These are phyloP conservation scores for Colletotrichum salicis DNA, from an alignment of 2,329 filamentous ascomycete species.

Conservation along the genomic window DNA sequence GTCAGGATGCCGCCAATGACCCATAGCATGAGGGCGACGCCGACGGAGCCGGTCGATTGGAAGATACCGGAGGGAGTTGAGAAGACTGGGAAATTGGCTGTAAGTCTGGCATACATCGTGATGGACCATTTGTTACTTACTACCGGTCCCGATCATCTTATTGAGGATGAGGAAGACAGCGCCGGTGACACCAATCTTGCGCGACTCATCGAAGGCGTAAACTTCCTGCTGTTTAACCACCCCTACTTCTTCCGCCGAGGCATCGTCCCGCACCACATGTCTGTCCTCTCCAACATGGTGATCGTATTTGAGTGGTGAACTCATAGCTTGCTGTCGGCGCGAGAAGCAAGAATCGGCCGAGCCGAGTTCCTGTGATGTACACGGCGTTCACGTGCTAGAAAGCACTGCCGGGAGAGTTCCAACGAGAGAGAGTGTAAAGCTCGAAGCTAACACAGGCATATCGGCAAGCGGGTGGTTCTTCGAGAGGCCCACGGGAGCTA, in stretches of 20 bases:
- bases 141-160: constrained; percentile 69
- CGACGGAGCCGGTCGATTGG: constrained; percentile 62
- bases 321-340: constrained; percentile 1
- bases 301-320: constrained; percentile 19
- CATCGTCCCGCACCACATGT: background rate
- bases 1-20: constrained; percentile 58
- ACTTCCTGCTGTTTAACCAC: constrained; percentile 41
- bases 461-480: background rate
- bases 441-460: background rate
- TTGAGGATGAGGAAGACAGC: constrained; percentile 66
- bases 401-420: background rate
- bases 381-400: background rate
- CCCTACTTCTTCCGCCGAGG: background rate
- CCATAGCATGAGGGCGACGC: constrained; percentile 51
- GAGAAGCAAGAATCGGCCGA: background rate
- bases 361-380: background rate
- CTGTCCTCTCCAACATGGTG: constrained; percentile 15
- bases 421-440: background rate
- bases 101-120: constrained; percentile 13
- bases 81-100: constrained; percentile 52
- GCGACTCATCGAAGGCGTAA: constrained; percentile 51
- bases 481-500: background rate
- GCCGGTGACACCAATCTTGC: constrained; percentile 63
- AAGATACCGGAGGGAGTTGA: constrained; percentile 66
- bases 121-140: constrained; percentile 47